These are phyloP conservation scores for Myochromella boudieri DNA, from an alignment of 768 basidiomycete genomes.

Conservation along the genomic window DNA sequence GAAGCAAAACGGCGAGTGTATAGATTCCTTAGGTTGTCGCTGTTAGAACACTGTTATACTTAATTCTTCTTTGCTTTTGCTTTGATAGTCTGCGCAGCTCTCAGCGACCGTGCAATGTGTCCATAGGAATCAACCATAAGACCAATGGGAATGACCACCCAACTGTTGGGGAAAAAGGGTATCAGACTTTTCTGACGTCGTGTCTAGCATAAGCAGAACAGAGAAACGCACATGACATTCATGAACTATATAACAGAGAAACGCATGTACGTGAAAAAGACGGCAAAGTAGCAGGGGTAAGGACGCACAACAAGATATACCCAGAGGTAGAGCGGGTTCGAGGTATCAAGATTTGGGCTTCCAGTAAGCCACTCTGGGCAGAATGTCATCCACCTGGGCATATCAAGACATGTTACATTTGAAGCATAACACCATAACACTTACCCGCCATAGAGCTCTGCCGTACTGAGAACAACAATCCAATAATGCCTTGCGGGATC, in stretches of 20 bases:
- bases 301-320: conserved; percentile 75
- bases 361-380: conserved; percentile 84
- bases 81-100: conserved; percentile 30
- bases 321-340: conserved; percentile 73
- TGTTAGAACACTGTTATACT: too few relatives aligned
- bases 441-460: conserved; percentile 77
- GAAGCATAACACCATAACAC: conserved; percentile 14
- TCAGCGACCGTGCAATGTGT: conserved; percentile 64
- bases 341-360: conserved; percentile 68
- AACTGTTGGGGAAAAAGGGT: conserved; percentile 41
- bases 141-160: conserved; percentile 76
- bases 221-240: conserved; percentile 65
- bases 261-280: neutral
- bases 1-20: too few relatives aligned
- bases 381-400: conserved; percentile 92
- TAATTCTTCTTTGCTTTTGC: conserved; percentile 34
- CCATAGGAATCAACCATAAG: conserved; percentile 79
- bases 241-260: conserved; percentile 53
- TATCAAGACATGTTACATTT: neutral
- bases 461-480: conserved; percentile 76
- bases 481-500: conserved; percentile 76
- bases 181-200: conserved; percentile 2
- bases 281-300: neutral
- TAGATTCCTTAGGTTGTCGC: too few relatives aligned
- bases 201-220: neutral